Conservation (phyloP, 2,329 filamentous ascomycete genomes). For the Apiospora saccharicola region DNA sequence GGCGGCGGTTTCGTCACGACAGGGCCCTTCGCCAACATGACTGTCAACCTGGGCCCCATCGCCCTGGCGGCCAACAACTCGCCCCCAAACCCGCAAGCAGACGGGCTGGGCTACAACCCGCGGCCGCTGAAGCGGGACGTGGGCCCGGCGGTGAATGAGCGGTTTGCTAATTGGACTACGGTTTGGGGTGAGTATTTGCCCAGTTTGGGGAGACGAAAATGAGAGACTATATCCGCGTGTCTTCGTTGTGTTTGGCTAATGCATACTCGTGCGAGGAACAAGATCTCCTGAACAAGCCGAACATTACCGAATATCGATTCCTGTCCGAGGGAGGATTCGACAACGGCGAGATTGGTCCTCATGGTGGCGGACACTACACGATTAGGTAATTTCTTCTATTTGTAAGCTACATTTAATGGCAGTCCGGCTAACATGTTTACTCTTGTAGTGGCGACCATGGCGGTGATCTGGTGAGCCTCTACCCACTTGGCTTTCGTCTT, state of each 20-base stretch:
- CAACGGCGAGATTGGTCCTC: neutral
- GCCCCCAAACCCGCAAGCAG: neutral
- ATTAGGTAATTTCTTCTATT: neutral
- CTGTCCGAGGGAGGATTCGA: neutral
- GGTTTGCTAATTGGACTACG: neutral
- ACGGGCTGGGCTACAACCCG: conserved; percentile 8
- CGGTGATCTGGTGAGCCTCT: neutral
- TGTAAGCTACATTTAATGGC: neutral
- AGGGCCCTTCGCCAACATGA: neutral
- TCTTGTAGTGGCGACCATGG: neutral
- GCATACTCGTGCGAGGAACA: too few species aligned
- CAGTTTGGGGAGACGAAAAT: too few species aligned
- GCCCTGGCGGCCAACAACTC: neutral
- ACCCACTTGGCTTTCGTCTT: too few species aligned
- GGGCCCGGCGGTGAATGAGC: neutral
- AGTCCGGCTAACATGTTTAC: neutral
- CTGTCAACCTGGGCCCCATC: neutral
- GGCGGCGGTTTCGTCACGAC: neutral
- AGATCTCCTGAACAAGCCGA: neutral
- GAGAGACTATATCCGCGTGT: too few species aligned
- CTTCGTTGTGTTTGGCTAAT: neutral
- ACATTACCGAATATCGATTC: neutral
- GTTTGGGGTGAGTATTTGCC: neutral
- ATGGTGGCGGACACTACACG: neutral
- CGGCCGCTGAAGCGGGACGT: neutral